phyloP scores from a whole-genome alignment of 352 stramenopile species.

The Phytopythium sindhum region DNA sequence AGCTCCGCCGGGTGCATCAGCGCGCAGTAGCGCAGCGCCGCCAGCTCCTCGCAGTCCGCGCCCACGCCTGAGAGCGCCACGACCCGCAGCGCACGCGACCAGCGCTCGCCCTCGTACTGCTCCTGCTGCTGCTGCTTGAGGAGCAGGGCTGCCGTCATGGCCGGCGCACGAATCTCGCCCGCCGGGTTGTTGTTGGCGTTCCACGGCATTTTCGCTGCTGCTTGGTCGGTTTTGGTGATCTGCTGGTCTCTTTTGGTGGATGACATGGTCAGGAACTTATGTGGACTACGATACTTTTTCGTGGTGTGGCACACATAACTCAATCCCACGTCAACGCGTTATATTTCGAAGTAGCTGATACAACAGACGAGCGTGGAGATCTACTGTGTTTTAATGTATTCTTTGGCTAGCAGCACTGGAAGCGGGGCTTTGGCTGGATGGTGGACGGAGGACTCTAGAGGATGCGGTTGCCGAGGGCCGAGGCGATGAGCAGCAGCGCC shows the following conservation, averaged over 20 bases:
- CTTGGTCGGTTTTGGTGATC: not conserved
- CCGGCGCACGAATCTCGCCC: conserved; percentile 71
- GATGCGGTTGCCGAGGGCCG: conserved; percentile 91
- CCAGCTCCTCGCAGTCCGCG: conserved; percentile 11
- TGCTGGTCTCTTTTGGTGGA: not conserved
- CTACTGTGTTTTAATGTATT: not conserved
- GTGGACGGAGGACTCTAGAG: conserved; percentile 52
- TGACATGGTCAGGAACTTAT: not conserved
- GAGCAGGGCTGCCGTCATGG: conserved; percentile 51
- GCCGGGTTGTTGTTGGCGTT: conserved; percentile 85
- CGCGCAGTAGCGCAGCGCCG: conserved; percentile 42
- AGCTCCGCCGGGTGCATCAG: conserved; percentile 65
- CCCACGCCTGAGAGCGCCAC: conserved; percentile 40
- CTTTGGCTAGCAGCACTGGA: not conserved
- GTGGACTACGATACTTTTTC: not conserved
- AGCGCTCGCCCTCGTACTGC: conserved; percentile 26
- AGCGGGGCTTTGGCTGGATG: too few relatives aligned
- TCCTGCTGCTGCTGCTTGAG: conserved; percentile 46
- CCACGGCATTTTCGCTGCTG: conserved; percentile 76
- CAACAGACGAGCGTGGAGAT: not conserved
- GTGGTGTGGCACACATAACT: not conserved
- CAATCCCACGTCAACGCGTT: not conserved
- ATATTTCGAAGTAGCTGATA: too few relatives aligned
- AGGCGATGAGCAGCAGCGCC: conserved; percentile 90
- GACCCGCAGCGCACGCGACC: conserved; percentile 35